Conservation (phyloP, 768 basidiomycete genomes). For the Rhodotorula kratochvilovae region DNA sequence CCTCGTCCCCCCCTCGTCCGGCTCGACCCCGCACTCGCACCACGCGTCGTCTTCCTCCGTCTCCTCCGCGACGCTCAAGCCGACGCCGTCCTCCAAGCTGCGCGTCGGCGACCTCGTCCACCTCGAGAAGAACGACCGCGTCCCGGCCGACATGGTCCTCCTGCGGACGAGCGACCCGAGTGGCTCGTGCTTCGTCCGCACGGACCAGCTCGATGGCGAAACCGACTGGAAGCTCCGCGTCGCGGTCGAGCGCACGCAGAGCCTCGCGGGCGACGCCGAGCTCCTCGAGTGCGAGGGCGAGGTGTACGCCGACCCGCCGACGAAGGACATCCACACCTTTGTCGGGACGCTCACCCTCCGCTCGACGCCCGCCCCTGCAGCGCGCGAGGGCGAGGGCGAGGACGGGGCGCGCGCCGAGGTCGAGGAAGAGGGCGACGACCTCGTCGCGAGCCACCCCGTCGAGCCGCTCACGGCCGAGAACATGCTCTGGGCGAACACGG, state of each 20-base stretch:
- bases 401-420: slow-evolving; percentile 46
- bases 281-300: slow-evolving; percentile 70
- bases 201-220: slow-evolving; percentile 96
- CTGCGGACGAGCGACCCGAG: slow-evolving; percentile 79
- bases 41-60: slow-evolving; percentile 23
- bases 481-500: slow-evolving; percentile 94
- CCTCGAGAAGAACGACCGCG: slow-evolving; percentile 93
- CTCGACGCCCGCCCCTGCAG: slow-evolving; percentile 31
- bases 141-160: slow-evolving; percentile 88
- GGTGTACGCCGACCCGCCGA: slow-evolving; percentile 90
- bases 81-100: slow-evolving; percentile 70
- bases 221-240: slow-evolving; percentile 98
- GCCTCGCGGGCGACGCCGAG: slow-evolving; percentile 56
- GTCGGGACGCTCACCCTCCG: slow-evolving; percentile 76
- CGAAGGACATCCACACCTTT: slow-evolving; percentile 94
- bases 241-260: slow-evolving; percentile 78
- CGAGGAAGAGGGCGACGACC: slow-evolving; percentile 13
- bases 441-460: slow-evolving; percentile 51
- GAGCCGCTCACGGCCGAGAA: slow-evolving; percentile 93
- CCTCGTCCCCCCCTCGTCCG: slow-evolving; percentile 55
- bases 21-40: slow-evolving; percentile 34
- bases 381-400: not conserved
- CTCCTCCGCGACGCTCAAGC: slow-evolving; percentile 15
- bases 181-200: slow-evolving; percentile 94
- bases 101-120: slow-evolving; percentile 85